Evolutionary conservation across 768 basidiomycete genomes (phyloP), one percentile per base, ranked within the genome.

Genomic region (Agaricus sinodeliciosus): DNA sequence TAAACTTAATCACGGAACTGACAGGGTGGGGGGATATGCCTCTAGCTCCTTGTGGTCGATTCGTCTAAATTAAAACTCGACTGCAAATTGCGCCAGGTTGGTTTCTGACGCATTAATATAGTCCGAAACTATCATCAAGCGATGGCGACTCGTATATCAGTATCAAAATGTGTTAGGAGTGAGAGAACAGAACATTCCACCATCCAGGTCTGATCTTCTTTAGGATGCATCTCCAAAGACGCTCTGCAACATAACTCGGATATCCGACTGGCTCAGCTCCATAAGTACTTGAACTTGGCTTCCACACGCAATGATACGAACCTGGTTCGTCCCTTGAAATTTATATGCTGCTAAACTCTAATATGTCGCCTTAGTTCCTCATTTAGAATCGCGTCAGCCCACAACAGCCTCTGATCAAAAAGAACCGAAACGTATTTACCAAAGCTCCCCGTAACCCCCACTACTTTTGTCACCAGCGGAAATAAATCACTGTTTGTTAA

Each of bases 401-500:
- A 31, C 25, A 54, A 54, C 45, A 54, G 45, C 52, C 22, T 19
- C 11, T 28, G 45, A 48, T 54, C 52, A 54, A 47, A 34, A 25
- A 43, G 43, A 27, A 27, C n/a, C 22, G 26, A 40, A 46, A 53
- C 46, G 46, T 46, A 39, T 44, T 39, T 36, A 43, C 26, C 43
- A 43, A 47, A 54, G 41, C 39, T 54, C 40, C 46, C 31, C 42
- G 52, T 44, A 48, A 46, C n/a, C 31, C 39, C 43, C 19, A 41
- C 28, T 28, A 35, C 26, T 41, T 48, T 47, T 54, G 52, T 48
- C 52, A 48, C 40, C 9, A 26, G 26, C 12, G 19, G 28, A 46
- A 31, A 47, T 47, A 53, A 53, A 46, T 46, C 48, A 13, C 25
- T 35, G 52, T 48, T 42, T 54, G 43, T 65, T 65, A 64, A 63